These are phyloP conservation scores for Panicum virgatum DNA, from an alignment of 202 grass and related monocot species.

Conservation along the genomic window DNA sequence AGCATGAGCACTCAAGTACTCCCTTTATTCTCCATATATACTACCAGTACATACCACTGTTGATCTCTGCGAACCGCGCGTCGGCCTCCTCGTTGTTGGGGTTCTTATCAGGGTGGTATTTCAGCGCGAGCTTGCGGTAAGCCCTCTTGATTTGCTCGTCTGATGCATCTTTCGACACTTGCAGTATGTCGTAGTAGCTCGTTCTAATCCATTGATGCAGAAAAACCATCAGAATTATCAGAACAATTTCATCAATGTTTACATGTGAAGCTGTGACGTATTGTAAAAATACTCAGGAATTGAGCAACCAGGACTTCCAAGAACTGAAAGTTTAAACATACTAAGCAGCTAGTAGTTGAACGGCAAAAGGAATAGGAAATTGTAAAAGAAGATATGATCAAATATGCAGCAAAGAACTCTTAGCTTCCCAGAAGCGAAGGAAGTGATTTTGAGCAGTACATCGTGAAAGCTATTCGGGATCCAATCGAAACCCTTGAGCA, in stretches of 20 bases:
- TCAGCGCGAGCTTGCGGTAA: conserved; percentile 42
- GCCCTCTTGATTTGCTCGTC: conserved; percentile 37
- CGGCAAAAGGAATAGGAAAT: neutral
- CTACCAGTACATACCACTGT: conserved; percentile 31
- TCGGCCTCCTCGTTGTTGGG: conserved; percentile 56
- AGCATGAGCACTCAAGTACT: neutral
- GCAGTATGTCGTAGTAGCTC: conserved; percentile 54
- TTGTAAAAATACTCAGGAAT: neutral
- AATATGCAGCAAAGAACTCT: neutral
- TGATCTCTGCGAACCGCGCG: conserved; percentile 56
- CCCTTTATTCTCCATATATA: neutral
- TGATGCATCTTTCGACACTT: conserved; percentile 49
- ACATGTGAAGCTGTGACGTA: neutral
- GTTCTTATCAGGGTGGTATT: conserved; percentile 71
- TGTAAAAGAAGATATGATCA: neutral
- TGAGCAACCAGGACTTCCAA: neutral
- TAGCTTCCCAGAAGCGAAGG: neutral
- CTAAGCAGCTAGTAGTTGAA: neutral
- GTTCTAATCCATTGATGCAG: conserved; percentile 36
- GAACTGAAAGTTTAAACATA: neutral
- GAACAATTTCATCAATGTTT: neutral
- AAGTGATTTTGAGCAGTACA: neutral
- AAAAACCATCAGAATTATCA: neutral
- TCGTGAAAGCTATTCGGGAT: neutral
- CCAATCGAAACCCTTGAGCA: neutral